Percentiles rank a stretch among this genome's conserved stretches.
These are phyloP conservation scores for Helotiales sp. DNA, from an alignment of 2,329 filamentous ascomycete species.

Conservation along the genomic window DNA sequence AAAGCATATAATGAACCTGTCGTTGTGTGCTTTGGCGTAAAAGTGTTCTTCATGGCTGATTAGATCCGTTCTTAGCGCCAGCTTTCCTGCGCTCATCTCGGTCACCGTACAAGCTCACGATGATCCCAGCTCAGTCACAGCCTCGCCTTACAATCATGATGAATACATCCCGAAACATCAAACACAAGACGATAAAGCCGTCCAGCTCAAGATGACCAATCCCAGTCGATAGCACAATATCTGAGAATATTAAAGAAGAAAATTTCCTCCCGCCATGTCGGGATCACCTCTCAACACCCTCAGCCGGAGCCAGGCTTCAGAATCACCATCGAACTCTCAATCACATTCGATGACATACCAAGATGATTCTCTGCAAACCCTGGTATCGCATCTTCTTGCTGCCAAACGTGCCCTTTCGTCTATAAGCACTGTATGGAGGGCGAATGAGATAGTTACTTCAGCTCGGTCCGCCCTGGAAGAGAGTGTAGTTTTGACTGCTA, in stretches of 20 bases:
- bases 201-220: slow-evolving; percentile 3
- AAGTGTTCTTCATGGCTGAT: no score
- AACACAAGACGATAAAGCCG: neutral
- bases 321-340: slow-evolving; percentile 26
- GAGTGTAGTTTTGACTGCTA: slow-evolving; percentile 69
- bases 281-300: slow-evolving; percentile 6
- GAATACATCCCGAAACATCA: slow-evolving; percentile 2
- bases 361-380: slow-evolving; percentile 62
- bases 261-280: slow-evolving; percentile 6
- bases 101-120: neutral
- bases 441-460: slow-evolving; percentile 79
- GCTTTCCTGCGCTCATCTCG: no score
- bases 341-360: slow-evolving; percentile 21
- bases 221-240: neutral
- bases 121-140: neutral
- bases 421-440: slow-evolving; percentile 78
- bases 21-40: no score
- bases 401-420: slow-evolving; percentile 86
- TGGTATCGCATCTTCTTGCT: slow-evolving; percentile 81
- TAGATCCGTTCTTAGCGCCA: no score
- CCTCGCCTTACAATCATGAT: neutral
- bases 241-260: neutral
- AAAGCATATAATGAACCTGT: no score
- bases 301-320: slow-evolving; percentile 30
- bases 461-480: slow-evolving; percentile 78